These are phyloP conservation scores for Avicennia marina DNA, from an alignment of 257 asterid species.

Conservation along the genomic window DNA sequence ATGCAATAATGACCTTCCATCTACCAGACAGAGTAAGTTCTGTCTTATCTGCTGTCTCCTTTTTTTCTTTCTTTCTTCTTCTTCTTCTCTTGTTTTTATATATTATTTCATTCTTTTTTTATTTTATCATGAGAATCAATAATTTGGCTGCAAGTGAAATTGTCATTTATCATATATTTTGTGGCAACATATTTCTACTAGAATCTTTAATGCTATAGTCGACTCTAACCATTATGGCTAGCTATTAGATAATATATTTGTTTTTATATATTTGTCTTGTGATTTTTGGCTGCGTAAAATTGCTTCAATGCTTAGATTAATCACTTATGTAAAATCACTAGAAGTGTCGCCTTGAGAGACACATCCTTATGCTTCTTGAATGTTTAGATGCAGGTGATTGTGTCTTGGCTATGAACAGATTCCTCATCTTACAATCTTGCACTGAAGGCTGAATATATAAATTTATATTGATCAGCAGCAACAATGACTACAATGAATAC, in stretches of 20 bases:
- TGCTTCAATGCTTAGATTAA: background rate
- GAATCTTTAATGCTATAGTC: background rate
- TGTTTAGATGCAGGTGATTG: no score
- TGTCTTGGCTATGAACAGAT: no score
- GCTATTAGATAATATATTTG: slow-evolving; percentile 1
- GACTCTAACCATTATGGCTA: background rate
- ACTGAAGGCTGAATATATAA: no score
- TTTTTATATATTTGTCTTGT: background rate
- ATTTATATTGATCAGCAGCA: no score
- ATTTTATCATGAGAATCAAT: background rate
- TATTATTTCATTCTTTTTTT: background rate
- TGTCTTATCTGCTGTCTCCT: slow-evolving; percentile 7
- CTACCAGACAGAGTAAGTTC: slow-evolving; percentile 63
- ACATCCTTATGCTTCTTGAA: no score
- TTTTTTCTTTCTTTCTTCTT: background rate
- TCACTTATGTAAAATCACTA: no score
- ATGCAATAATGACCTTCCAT: slow-evolving; percentile 73
- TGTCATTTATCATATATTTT: background rate
- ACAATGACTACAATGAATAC: no score
- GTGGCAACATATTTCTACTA: no score
- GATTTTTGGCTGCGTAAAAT: background rate
- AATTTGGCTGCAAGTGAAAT: background rate
- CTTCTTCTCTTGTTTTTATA: background rate
- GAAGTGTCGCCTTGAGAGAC: no score
- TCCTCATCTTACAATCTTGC: no score